phyloP scores from a whole-genome alignment of 116 monocot species.

The Dioscorea cayenensis region DNA sequence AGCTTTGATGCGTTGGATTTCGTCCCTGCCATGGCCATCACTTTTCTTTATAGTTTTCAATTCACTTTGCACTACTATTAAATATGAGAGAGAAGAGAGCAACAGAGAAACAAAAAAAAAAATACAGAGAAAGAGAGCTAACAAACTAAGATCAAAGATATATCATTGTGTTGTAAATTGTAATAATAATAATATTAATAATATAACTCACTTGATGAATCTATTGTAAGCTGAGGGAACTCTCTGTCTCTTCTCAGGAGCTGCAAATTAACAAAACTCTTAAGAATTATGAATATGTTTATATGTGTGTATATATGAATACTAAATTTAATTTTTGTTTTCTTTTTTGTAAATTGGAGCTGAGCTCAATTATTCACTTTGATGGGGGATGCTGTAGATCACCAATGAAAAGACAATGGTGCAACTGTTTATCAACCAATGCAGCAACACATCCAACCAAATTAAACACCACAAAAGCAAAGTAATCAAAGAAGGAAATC shows the following conservation, averaged over 20 bases:
- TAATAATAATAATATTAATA: too few species aligned
- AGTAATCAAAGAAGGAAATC: background rate
- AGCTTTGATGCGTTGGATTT: conserved; percentile 99
- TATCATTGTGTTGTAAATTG: background rate
- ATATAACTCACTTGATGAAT: conserved; percentile 89
- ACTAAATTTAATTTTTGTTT: too few species aligned
- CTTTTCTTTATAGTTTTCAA: background rate
- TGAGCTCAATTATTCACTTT: conserved; percentile 10
- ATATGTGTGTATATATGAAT: too few species aligned
- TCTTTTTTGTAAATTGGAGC: background rate
- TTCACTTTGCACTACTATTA: background rate
- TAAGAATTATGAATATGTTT: background rate
- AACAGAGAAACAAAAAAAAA: too few species aligned
- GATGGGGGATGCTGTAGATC: too few species aligned
- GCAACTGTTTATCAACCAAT: background rate
- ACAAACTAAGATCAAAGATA: background rate
- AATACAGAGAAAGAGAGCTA: background rate
- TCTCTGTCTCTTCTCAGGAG: conserved; percentile 99
- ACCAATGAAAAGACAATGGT: conserved; percentile 15
- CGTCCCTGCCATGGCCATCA: conserved; percentile 63
- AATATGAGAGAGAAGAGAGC: background rate
- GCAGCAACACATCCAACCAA: background rate
- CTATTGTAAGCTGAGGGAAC: conserved; percentile 99
- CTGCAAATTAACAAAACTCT: conserved; percentile 34
- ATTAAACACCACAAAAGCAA: background rate